phyloP scores from a whole-genome alignment of 257 asterid genomes.

The Lantana camara region DNA sequence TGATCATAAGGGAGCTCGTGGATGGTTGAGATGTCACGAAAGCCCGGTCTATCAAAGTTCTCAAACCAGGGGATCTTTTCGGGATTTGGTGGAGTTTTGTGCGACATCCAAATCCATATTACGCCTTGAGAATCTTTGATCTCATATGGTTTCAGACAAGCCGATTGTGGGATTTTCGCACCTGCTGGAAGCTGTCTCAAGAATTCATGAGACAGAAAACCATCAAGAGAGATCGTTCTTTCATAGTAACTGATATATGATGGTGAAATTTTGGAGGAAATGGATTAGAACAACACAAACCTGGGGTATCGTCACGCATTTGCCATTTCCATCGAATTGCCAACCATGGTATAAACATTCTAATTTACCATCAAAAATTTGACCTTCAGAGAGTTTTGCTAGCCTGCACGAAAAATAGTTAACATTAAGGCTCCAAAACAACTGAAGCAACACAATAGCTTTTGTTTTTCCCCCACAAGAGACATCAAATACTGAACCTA shows the following conservation, averaged over 20 bases:
- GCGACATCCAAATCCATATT: constrained; percentile 97
- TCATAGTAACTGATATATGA: too few species aligned
- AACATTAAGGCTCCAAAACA: neutral
- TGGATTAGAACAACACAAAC: constrained; percentile 48
- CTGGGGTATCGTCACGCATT: constrained; percentile 95
- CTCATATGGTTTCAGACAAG: constrained; percentile 69
- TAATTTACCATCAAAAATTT: constrained; percentile 68
- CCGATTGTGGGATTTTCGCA: constrained; percentile 85
- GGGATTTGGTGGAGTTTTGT: constrained; percentile 55
- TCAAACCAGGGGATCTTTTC: constrained; percentile 85
- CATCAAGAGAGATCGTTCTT: too few species aligned
- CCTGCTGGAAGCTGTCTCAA: constrained; percentile 60
- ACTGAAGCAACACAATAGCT: too few species aligned
- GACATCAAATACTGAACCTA: neutral
- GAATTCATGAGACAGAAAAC: constrained; percentile 8
- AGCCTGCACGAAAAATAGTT: constrained; percentile 45
- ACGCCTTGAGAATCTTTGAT: constrained; percentile 90
- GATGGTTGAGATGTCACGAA: constrained; percentile 68
- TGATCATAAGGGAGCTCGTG: constrained; percentile 98
- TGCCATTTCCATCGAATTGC: constrained; percentile 88
- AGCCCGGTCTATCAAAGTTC: constrained; percentile 67
- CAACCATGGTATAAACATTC: constrained; percentile 97
- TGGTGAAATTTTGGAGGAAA: neutral
- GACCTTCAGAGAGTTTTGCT: constrained; percentile 97
- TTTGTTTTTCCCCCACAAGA: too few species aligned